Evolutionary conservation across 2,329 filamentous ascomycete genomes (phyloP).

Genomic region (Aspergillus glaucus): DNA sequence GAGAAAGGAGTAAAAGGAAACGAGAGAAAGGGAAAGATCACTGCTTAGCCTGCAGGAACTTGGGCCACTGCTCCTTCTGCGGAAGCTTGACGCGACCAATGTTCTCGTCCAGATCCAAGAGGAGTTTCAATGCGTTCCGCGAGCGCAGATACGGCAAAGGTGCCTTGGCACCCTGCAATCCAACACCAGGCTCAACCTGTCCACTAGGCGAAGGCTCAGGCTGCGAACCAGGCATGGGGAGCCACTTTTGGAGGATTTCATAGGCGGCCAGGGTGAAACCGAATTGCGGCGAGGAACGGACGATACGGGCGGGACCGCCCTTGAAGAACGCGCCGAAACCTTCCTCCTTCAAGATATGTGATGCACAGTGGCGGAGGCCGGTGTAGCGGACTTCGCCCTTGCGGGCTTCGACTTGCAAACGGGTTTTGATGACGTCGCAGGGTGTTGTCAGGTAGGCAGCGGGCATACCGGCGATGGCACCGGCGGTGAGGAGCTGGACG

Average conservation of each 20-base stretch:
- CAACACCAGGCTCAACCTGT: conserved; percentile 57
- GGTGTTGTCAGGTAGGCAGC: conserved; percentile 93
- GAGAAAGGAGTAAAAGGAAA: conserved; percentile 11
- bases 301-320: conserved; percentile 88
- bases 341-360: conserved; percentile 80
- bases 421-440: conserved; percentile 98
- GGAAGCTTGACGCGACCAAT: conserved; percentile 70
- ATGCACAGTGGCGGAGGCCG: conserved; percentile 76
- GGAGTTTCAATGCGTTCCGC: conserved; percentile 89
- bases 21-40: conserved; percentile 7
- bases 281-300: conserved; percentile 94
- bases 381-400: conserved; percentile 90
- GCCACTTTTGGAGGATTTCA: conserved; percentile 73
- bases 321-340: conserved; percentile 98
- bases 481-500: conserved; percentile 83
- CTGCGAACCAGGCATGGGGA: conserved; percentile 68
- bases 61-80: conserved; percentile 33
- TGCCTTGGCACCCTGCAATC: conserved; percentile 57
- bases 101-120: conserved; percentile 87
- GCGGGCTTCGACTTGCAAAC: conserved; percentile 91
- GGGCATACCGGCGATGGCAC: conserved; percentile 89
- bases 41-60: conserved; percentile 26
- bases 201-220: conserved; percentile 52
- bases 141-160: conserved; percentile 64
- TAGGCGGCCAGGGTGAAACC: conserved; percentile 96